phyloP scores from a whole-genome alignment of 768 basidiomycete species.

The Mycena leptocephala region DNA sequence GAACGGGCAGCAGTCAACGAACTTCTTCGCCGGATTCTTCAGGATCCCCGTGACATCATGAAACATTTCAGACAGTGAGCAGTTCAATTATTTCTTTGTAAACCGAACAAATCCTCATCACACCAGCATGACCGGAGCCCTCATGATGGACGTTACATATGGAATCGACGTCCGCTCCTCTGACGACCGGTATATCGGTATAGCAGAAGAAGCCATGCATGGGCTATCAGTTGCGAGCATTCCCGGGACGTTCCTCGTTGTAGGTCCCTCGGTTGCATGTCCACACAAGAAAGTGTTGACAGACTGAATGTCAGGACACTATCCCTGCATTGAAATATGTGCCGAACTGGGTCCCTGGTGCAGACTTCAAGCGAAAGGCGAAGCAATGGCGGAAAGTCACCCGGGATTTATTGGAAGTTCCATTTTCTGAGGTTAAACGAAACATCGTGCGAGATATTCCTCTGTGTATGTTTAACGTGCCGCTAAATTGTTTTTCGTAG shows the following conservation, averaged over 20 bases:
- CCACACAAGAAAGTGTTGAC: not conserved
- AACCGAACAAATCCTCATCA: not conserved
- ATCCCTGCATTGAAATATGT: not conserved
- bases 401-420: not conserved
- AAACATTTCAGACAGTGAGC: slow-evolving; percentile 22
- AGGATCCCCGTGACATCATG: not conserved
- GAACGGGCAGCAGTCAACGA: not conserved
- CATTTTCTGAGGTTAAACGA: not conserved
- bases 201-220: slow-evolving; percentile 38
- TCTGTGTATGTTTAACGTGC: not conserved
- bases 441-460: not conserved
- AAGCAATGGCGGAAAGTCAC: not conserved
- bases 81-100: not conserved
- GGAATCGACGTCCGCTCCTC: slow-evolving; percentile 43
- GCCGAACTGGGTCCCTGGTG: not conserved
- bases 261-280: not conserved
- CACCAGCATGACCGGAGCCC: slow-evolving; percentile 15
- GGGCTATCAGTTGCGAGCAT: slow-evolving; percentile 37
- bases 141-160: slow-evolving; percentile 47
- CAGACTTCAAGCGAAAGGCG: not conserved
- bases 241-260: slow-evolving; percentile 28
- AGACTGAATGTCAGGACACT: not conserved
- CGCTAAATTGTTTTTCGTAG: not conserved
- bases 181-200: slow-evolving; percentile 45
- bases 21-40: slow-evolving; percentile 12